phyloP scores from a whole-genome alignment of 192 early-diverging fungal genomes.

The Coemansia sp. region DNA sequence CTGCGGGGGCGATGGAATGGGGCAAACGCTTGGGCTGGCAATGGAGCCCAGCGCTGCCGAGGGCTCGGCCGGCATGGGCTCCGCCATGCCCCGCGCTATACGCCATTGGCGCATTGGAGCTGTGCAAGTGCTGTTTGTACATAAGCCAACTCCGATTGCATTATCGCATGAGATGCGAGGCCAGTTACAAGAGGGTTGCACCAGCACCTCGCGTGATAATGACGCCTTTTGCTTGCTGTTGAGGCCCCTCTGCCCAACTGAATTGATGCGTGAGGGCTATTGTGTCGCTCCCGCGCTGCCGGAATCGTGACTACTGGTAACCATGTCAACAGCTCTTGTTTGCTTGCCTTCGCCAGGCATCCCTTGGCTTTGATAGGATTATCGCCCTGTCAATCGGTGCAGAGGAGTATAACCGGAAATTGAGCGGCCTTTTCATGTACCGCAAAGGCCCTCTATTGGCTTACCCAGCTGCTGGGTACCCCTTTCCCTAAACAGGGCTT shows the following conservation, averaged over 20 bases:
- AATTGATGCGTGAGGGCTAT: background rate
- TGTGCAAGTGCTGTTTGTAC: background rate
- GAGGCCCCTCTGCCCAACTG: background rate
- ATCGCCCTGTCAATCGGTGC: background rate
- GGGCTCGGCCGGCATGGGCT: background rate
- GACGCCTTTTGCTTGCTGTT: background rate
- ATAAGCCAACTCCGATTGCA: background rate
- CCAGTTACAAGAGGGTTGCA: background rate
- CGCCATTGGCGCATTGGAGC: background rate
- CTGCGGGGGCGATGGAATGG: background rate
- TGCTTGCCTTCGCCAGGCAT: background rate
- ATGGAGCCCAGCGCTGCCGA: background rate
- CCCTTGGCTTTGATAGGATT: background rate
- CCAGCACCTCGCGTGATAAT: background rate
- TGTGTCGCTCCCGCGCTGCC: background rate
- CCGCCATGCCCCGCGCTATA: background rate
- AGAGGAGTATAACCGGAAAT: background rate
- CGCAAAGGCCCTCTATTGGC: background rate
- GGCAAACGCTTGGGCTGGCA: background rate
- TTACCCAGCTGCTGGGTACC: conserved; percentile 1
- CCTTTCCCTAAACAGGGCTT: background rate
- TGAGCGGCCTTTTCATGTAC: background rate
- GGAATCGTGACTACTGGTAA: background rate
- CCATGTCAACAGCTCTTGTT: background rate
- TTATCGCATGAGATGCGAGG: background rate